Evolutionary conservation across 2,329 filamentous ascomycete genomes (phyloP).

Genomic region (Scytalidium sp.): DNA sequence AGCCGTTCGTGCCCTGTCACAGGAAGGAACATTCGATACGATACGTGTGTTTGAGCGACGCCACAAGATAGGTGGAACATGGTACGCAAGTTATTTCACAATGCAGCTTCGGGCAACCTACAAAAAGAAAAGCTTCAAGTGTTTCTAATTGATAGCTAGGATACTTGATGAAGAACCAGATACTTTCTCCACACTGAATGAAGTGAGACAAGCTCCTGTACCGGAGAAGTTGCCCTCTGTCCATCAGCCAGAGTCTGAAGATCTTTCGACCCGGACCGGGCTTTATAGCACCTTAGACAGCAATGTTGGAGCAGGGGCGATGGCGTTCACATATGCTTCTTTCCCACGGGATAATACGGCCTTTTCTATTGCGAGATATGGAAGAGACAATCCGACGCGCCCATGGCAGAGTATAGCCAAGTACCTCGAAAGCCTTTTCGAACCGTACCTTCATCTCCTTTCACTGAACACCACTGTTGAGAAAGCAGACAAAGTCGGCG

Average conservation of each 20-base stretch:
- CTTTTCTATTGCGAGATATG: constrained; percentile 43
- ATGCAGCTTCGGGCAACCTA: too few relatives aligned
- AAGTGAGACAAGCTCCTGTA: neutral
- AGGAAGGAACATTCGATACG: constrained; percentile 53
- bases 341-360: constrained; percentile 42
- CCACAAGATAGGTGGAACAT: constrained; percentile 54
- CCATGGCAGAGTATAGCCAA: constrained; percentile 53
- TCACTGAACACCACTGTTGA: constrained; percentile 59
- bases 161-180: neutral
- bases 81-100: constrained; percentile 34
- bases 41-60: constrained; percentile 59
- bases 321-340: constrained; percentile 56
- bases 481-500: constrained; percentile 41
- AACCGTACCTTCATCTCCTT: constrained; percentile 47
- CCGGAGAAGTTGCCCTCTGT: neutral
- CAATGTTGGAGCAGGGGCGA: constrained; percentile 54
- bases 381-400: constrained; percentile 54
- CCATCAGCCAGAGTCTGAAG: neutral
- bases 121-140: too few relatives aligned
- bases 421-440: constrained; percentile 50
- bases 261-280: neutral
- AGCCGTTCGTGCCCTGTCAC: constrained; percentile 52
- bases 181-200: neutral
- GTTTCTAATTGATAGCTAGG: too few relatives aligned
- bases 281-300: constrained; percentile 61